Evolutionary conservation across 2,329 filamentous ascomycete species (phyloP).

Genomic region (Fonsecaea erecta): DNA sequence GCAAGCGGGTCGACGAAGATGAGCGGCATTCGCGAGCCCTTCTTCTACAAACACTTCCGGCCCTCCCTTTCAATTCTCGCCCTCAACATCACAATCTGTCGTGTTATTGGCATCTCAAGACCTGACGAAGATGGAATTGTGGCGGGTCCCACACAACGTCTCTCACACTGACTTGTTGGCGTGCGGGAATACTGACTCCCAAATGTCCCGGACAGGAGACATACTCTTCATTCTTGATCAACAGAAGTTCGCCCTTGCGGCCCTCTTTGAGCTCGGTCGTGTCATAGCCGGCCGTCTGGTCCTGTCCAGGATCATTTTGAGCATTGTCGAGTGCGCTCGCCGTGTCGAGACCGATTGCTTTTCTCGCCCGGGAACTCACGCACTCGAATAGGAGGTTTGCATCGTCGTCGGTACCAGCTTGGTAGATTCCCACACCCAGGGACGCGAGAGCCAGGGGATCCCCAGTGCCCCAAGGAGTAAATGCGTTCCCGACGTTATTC

Average conservation of each 20-base stretch:
- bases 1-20: neutral
- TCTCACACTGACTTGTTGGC: slow-evolving; percentile 41
- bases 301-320: slow-evolving; percentile 33
- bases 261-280: slow-evolving; percentile 28
- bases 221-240: slow-evolving; percentile 41
- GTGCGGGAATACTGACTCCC: slow-evolving; percentile 29
- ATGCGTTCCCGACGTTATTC: slow-evolving; percentile 76
- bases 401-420: slow-evolving; percentile 65
- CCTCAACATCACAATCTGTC: neutral
- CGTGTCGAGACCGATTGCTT: slow-evolving; percentile 43
- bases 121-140: slow-evolving; percentile 37
- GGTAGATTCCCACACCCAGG: slow-evolving; percentile 69
- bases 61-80: neutral
- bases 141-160: slow-evolving; percentile 49
- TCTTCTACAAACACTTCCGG: neutral
- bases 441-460: slow-evolving; percentile 69
- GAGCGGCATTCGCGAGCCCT: neutral
- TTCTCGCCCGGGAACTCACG: slow-evolving; percentile 52
- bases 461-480: slow-evolving; percentile 70
- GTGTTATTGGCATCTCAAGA: slow-evolving; percentile 34
- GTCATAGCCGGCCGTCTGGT: slow-evolving; percentile 37
- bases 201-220: slow-evolving; percentile 37
- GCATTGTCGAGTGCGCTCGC: slow-evolving; percentile 11
- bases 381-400: slow-evolving; percentile 63
- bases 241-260: slow-evolving; percentile 33